Conservation (phyloP, 2,329 filamentous ascomycete genomes). For the Ascochyta fabae region DNA sequence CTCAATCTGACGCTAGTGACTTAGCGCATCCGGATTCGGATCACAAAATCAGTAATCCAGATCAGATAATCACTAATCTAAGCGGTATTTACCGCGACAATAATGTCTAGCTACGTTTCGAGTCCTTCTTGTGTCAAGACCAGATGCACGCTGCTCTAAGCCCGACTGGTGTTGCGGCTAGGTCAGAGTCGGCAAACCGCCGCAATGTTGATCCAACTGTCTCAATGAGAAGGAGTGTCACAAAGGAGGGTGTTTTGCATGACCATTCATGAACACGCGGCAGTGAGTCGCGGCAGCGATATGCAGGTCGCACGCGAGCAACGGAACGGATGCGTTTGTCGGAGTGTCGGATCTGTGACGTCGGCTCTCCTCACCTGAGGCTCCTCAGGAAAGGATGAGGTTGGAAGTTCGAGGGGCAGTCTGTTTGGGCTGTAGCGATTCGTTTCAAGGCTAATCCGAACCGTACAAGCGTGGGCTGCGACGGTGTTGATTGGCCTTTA, state of each 20-base stretch:
- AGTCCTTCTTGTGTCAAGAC: neutral
- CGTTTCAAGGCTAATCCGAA: slow-evolving; percentile 16
- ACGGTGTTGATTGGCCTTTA: slow-evolving; percentile 17
- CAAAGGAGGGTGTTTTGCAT: neutral
- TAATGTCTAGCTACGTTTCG: neutral
- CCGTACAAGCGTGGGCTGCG: slow-evolving; percentile 3
- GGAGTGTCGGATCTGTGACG: slow-evolving; percentile 22
- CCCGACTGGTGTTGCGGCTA: neutral
- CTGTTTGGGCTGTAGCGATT: slow-evolving; percentile 11
- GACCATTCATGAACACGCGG: neutral
- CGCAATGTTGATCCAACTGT: neutral
- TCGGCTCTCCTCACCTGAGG: slow-evolving; percentile 37
- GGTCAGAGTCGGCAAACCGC: neutral
- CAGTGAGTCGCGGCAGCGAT: neutral
- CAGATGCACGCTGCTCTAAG: neutral
- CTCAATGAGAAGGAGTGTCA: neutral
- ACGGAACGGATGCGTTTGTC: neutral
- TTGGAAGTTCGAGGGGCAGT: neutral
- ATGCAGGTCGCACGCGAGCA: slow-evolving; percentile 2
- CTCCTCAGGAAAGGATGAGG: slow-evolving; percentile 7
- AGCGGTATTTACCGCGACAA: too few relatives aligned
- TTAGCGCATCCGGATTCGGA: too few relatives aligned
- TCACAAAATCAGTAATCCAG: too few relatives aligned
- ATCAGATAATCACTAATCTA: too few relatives aligned
- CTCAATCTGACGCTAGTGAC: too few relatives aligned